Percentiles rank a stretch among this genome's conserved stretches.
phyloP scores from a whole-genome alignment of 768 basidiomycete species.

The Termitomyces heimii region DNA sequence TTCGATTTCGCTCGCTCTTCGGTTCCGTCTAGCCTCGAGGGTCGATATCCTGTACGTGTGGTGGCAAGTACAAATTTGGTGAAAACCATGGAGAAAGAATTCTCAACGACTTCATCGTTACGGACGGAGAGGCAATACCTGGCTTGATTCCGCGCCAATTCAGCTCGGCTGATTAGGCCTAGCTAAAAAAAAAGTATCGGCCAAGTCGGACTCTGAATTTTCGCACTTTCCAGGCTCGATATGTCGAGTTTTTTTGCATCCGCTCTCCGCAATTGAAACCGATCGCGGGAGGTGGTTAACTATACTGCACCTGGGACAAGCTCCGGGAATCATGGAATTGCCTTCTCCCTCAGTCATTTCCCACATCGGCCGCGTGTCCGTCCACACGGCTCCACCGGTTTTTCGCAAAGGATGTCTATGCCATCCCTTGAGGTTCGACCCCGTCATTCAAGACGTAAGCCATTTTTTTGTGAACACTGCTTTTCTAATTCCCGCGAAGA shows the following conservation, averaged over 20 bases:
- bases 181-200: not conserved
- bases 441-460: not conserved
- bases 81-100: not conserved
- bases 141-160: not conserved
- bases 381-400: not conserved
- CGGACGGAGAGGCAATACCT: not conserved
- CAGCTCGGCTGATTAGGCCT: not conserved
- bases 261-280: not conserved
- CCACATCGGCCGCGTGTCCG: not conserved
- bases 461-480: not conserved
- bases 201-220: not conserved
- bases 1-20: not conserved
- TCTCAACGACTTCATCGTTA: not conserved
- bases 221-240: not conserved
- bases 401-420: not conserved
- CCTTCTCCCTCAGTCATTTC: not conserved
- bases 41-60: not conserved
- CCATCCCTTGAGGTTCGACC: conserved; percentile 1
- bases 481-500: conserved; percentile 1
- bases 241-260: not conserved
- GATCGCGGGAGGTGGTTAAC: not conserved
- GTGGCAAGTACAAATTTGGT: not conserved
- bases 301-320: not conserved
- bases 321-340: not conserved
- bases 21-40: not conserved